A percentile compares a stretch with the other conserved stretches of the same genome.
These are phyloP conservation scores for Catharanthus roseus DNA, from an alignment of 257 asterid genomes.

Conservation along the genomic window DNA sequence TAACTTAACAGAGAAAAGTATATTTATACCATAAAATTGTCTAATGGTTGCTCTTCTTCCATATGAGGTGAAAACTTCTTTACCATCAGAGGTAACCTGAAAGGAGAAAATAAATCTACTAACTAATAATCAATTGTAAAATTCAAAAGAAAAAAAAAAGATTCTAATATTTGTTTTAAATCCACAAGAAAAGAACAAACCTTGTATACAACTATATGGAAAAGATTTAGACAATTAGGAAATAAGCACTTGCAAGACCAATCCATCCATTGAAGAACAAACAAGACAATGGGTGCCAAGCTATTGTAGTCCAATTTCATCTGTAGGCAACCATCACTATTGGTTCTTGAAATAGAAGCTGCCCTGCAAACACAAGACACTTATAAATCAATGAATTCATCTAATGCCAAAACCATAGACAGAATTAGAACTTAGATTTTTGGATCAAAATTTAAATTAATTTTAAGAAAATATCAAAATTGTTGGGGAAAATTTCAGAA, in stretches of 20 bases:
- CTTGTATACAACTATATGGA: conserved; percentile 47
- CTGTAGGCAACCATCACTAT: conserved; percentile 40
- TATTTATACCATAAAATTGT: conserved; percentile 48
- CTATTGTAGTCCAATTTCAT: conserved; percentile 54
- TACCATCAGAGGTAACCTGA: conserved; percentile 43
- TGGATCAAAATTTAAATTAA: too few relatives aligned
- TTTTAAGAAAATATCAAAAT: too few relatives aligned
- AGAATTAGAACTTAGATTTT: too few relatives aligned
- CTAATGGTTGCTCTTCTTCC: conserved; percentile 55
- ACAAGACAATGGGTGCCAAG: conserved; percentile 40
- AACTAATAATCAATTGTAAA: background rate
- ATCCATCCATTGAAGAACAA: conserved; percentile 51
- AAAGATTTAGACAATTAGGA: conserved; percentile 44
- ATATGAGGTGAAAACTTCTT: conserved; percentile 30
- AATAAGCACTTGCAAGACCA: conserved; percentile 46
- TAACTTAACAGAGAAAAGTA: background rate
- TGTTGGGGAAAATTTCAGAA: too few relatives aligned
- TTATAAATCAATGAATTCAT: background rate
- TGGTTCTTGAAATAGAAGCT: conserved; percentile 46
- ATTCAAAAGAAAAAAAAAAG: background rate
- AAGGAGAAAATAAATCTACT: background rate
- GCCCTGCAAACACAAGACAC: conserved; percentile 36
- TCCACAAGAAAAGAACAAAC: conserved; percentile 19
- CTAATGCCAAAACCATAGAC: too few relatives aligned
- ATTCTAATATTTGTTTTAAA: background rate